Percentiles rank a stretch among this genome's conserved stretches.
phyloP scores from a whole-genome alignment of 2,329 filamentous ascomycete genomes.

The Colletotrichum spaethianum region DNA sequence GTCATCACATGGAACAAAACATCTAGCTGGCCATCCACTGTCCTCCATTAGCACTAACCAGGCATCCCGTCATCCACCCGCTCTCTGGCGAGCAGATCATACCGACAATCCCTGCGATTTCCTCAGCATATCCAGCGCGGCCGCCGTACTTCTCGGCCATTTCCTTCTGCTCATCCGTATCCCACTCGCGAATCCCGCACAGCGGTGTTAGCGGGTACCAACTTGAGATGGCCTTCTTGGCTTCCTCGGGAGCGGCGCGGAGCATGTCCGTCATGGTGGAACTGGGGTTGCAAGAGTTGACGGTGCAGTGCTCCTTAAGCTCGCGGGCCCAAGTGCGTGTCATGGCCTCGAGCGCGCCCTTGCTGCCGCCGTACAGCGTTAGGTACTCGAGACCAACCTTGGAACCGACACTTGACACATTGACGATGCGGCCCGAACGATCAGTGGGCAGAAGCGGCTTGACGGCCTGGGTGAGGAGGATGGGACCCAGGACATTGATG shows the following conservation, averaged over 20 bases:
- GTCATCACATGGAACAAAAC: background rate
- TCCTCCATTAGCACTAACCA: conserved; percentile 78
- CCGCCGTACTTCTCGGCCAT: conserved; percentile 65
- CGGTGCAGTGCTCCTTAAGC: conserved; percentile 68
- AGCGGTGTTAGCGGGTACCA: conserved; percentile 67
- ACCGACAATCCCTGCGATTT: conserved; percentile 78
- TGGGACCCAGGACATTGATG: conserved; percentile 71
- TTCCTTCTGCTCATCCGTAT: conserved; percentile 48
- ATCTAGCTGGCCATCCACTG: conserved; percentile 53
- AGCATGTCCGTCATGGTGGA: conserved; percentile 57
- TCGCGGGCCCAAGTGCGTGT: conserved; percentile 74
- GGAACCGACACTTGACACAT: conserved; percentile 68
- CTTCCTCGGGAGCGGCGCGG: conserved; percentile 66
- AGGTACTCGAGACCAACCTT: conserved; percentile 68
- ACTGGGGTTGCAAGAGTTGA: conserved; percentile 71
- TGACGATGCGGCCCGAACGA: conserved; percentile 71
- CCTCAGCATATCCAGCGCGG: conserved; percentile 72
- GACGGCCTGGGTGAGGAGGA: conserved; percentile 69
- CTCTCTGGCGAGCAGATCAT: conserved; percentile 79
- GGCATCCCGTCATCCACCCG: conserved; percentile 78
- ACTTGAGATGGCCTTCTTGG: conserved; percentile 53
- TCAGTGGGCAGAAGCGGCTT: conserved; percentile 69
- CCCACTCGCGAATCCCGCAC: conserved; percentile 49
- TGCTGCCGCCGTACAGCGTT: conserved; percentile 73
- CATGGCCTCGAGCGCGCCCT: conserved; percentile 74